phyloP scores from a whole-genome alignment of 257 asterid species.

The Lantana camara region DNA sequence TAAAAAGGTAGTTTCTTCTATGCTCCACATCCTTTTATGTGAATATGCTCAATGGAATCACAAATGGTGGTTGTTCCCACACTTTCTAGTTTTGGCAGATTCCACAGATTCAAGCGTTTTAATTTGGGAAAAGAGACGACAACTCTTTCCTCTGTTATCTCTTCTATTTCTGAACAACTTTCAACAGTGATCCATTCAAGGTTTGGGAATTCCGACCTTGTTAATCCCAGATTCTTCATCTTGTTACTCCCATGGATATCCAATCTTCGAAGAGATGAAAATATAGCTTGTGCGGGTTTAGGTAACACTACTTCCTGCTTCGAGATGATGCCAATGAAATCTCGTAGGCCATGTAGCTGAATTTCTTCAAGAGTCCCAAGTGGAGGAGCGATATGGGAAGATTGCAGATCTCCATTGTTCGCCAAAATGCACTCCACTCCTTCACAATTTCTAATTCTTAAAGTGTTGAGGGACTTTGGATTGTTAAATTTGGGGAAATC shows the following conservation, averaged over 20 bases:
- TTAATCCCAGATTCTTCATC: too few relatives aligned
- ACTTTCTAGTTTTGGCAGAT: constrained; percentile 15
- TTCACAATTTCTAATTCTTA: neutral
- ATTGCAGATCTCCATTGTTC: neutral
- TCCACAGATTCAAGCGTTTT: neutral
- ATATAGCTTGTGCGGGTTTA: too few relatives aligned
- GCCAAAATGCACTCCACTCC: neutral
- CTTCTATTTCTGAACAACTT: too few relatives aligned
- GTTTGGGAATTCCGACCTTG: too few relatives aligned
- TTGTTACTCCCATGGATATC: too few relatives aligned
- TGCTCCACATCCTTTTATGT: constrained; percentile 17
- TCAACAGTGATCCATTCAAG: too few relatives aligned
- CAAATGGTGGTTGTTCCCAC: constrained; percentile 19
- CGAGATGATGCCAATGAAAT: neutral
- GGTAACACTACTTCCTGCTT: too few relatives aligned
- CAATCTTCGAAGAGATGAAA: too few relatives aligned
- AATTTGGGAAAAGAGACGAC: too few relatives aligned
- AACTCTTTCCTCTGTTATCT: too few relatives aligned
- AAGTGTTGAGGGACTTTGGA: neutral
- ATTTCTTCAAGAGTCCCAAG: neutral
- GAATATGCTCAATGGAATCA: too few relatives aligned
- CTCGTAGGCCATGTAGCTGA: neutral
- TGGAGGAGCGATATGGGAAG: too few relatives aligned
- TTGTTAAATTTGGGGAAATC: neutral
- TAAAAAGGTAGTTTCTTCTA: constrained; percentile 16